A percentile compares a stretch with the other conserved stretches of the same genome.
Conservation (phyloP, 2,329 filamentous ascomycete species). For the Aspergillus phoenicis region DNA sequence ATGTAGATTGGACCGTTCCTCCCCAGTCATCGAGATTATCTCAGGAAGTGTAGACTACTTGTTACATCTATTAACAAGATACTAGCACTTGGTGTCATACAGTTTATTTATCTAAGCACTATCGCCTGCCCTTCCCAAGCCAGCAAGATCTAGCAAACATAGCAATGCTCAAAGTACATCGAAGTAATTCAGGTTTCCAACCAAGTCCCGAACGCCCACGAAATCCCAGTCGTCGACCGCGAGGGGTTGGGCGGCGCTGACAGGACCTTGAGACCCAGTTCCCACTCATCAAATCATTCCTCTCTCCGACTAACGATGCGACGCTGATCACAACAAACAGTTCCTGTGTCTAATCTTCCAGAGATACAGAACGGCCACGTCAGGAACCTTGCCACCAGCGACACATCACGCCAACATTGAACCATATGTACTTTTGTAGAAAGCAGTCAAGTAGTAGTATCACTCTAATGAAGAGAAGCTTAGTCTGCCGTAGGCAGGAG, state of each 20-base stretch:
- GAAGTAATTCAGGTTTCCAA: conserved; percentile 1
- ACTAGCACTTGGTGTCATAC: not conserved
- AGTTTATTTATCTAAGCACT: conserved; percentile 9
- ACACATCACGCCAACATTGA: not conserved
- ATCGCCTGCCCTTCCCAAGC: not conserved
- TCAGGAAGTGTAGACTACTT: too few relatives aligned
- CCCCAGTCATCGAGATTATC: not conserved
- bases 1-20: not conserved
- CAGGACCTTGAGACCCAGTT: not conserved
- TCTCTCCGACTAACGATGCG: not conserved
- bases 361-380: not conserved
- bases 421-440: conserved; percentile 7
- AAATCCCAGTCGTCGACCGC: not conserved
- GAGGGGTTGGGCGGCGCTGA: not conserved
- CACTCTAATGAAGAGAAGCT: not conserved
- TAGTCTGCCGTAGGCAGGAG: not conserved
- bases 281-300: not conserved
- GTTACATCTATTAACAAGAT: too few relatives aligned
- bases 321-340: not conserved
- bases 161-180: conserved; percentile 1
- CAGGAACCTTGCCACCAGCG: not conserved
- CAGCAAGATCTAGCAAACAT: conserved; percentile 11
- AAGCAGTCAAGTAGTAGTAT: not conserved
- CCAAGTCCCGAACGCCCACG: not conserved
- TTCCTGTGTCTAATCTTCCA: not conserved